A percentile compares a stretch with the other conserved stretches of the same genome.
Conservation (phyloP, 2,329 filamentous ascomycete species). For the Penicillium brevicompactum region DNA sequence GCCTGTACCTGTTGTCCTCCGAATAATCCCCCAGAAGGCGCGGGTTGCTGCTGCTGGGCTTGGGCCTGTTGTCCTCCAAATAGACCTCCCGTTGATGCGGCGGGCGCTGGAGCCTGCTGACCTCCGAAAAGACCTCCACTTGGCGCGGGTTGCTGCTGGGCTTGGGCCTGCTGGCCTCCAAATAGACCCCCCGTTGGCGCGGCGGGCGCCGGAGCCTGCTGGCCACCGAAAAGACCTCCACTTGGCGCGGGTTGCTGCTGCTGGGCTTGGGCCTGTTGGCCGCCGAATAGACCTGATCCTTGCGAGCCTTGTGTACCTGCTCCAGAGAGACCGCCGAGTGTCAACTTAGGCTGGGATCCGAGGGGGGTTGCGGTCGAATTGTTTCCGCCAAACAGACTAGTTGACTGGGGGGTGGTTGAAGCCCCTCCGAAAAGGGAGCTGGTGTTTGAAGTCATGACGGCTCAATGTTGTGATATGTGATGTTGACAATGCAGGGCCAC, state of each 20-base stretch:
- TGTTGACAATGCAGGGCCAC: too few species aligned
- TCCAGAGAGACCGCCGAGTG: slow-evolving; percentile 18
- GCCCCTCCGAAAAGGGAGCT: slow-evolving; percentile 34
- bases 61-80: not conserved
- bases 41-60: not conserved
- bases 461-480: not conserved
- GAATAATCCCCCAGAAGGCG: slow-evolving; percentile 21
- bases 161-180: slow-evolving; percentile 19
- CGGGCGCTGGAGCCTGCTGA: not conserved
- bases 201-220: not conserved
- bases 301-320: slow-evolving; percentile 23
- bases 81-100: not conserved
- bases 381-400: slow-evolving; percentile 30
- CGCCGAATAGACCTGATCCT: slow-evolving; percentile 26
- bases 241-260: not conserved
- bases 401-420: slow-evolving; percentile 23
- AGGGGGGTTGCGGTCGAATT: slow-evolving; percentile 30
- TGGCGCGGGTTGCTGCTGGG: too few species aligned
- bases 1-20: slow-evolving; percentile 23
- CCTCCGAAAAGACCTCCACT: not conserved
- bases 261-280: slow-evolving; percentile 21
- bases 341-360: slow-evolving; percentile 1
- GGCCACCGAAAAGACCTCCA: slow-evolving; percentile 16
- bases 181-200: not conserved
- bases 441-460: slow-evolving; percentile 21